These are phyloP conservation scores for Eucalyptus camaldulensis DNA, from an alignment of 345 rosid species.

Conservation along the genomic window DNA sequence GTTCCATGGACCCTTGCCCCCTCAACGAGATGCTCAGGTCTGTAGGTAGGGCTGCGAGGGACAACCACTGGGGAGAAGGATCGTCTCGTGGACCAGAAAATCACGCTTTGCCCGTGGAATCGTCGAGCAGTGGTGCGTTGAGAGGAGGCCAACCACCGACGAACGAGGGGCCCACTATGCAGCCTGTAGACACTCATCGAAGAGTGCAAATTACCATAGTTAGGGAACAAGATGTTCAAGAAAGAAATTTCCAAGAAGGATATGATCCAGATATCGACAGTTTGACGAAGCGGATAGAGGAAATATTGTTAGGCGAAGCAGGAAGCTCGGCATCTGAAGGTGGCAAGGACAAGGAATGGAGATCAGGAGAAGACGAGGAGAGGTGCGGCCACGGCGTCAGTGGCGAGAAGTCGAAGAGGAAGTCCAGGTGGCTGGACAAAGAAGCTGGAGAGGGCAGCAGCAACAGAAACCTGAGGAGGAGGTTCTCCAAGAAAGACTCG, in stretches of 20 bases:
- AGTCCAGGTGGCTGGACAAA: neutral
- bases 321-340: neutral
- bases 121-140: rapidly evolving
- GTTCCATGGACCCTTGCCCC: neutral
- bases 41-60: neutral
- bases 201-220: neutral
- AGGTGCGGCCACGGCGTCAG: neutral
- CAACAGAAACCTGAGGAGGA: neutral
- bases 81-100: neutral
- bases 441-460: neutral
- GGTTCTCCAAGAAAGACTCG: neutral
- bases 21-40: neutral
- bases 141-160: neutral
- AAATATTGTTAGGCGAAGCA: neutral
- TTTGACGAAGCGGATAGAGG: neutral
- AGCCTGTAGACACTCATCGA: neutral
- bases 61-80: neutral
- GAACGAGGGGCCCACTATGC: neutral
- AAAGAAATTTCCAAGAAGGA: neutral
- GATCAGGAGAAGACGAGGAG: neutral
- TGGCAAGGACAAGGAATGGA: neutral
- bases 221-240: neutral
- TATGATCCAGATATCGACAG: neutral
- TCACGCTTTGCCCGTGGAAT: neutral
- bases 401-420: neutral